Evolutionary conservation across 1,139 yeast genomes (phyloP), one percentile per base, ranked within the genome.

Genomic region (Scheffersomyces lignicola): DNA sequence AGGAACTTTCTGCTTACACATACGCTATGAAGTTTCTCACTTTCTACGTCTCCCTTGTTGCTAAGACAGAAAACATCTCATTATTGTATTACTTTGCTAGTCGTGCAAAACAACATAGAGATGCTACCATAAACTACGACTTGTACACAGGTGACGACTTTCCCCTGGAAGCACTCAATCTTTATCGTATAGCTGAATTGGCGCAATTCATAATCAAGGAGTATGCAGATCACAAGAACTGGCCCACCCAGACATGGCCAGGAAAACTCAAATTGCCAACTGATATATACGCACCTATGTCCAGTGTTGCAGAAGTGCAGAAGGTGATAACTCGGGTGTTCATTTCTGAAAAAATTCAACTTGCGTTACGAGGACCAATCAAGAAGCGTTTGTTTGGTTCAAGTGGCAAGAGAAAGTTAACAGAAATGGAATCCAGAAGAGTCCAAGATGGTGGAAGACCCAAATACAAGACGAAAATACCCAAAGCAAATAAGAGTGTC

Each of bases 191-290:
- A 8, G 76, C 96, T 1, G 97, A 89, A 48, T 56, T 88, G 31
- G 70, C 89, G 1, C 95, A 86, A 55, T 59, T 83, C 41, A 63
- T 78, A 4, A 67, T 89, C 30, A 74, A 80, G 38, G 78, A 75
- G 38, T 61, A 76, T 25, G 78, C 83, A 32, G 83, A 76, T 28
- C 52, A 57, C 12, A 78, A 73, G 48, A 70, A 69, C 33, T 87
- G 96, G 95, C 74, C 76, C 15, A 66, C 85, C 41, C 76, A 80
- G 21, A 79, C 90, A 0, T 89, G 92, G 80, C 95, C 96, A 0
- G 94, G 92, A 1, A 83, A 81, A 47, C 57, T 84, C 18, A 76
- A 76, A 23, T 58, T 88, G 18, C 83, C 94, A 0, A 59, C 69
- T 9, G 95, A 86, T 49, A 58, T 84, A 8, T 87, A 71, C 56